phyloP scores from a whole-genome alignment of 805 yeast genomes.

The Candida maris region DNA sequence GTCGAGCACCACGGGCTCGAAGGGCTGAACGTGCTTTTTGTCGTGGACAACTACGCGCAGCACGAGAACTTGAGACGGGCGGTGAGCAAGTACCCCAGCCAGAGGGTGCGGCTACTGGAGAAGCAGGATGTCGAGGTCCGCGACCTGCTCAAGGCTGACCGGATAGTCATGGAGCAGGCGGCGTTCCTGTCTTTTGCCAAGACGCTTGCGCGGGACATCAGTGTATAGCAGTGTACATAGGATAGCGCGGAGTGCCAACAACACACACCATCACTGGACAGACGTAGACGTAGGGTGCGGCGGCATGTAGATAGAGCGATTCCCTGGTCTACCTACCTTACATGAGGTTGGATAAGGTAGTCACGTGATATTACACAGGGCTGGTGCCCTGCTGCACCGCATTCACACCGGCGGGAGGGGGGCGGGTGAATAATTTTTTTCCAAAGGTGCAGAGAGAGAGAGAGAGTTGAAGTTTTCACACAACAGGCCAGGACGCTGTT shows the following conservation, averaged over 20 bases:
- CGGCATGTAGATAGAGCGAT: too few species aligned
- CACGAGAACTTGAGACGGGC: conserved; percentile 57
- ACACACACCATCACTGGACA: too few species aligned
- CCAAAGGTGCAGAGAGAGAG: conserved; percentile 8
- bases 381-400: conserved; percentile 2
- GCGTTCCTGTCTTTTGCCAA: conserved; percentile 61
- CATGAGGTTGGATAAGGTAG: too few species aligned
- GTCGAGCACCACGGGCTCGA: conserved; percentile 46
- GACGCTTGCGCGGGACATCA: conserved; percentile 20
- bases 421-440: conserved; percentile 1
- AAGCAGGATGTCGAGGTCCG: conserved; percentile 80
- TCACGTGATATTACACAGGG: conserved; percentile 5
- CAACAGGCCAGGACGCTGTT: background rate
- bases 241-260: too few species aligned
- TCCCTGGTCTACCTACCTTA: too few species aligned
- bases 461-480: conserved; percentile 9
- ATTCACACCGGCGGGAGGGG: conserved; percentile 1
- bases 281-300: too few species aligned
- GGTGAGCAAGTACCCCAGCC: conserved; percentile 45
- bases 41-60: conserved; percentile 46
- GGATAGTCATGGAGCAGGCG: conserved; percentile 65
- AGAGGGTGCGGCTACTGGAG: conserved; percentile 59
- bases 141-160: conserved; percentile 75
- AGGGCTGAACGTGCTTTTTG: conserved; percentile 58
- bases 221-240: too few species aligned